Base-by-base conservation (phyloP, 257 asterid genomes). In the Nicotiana paniculata region DNA sequence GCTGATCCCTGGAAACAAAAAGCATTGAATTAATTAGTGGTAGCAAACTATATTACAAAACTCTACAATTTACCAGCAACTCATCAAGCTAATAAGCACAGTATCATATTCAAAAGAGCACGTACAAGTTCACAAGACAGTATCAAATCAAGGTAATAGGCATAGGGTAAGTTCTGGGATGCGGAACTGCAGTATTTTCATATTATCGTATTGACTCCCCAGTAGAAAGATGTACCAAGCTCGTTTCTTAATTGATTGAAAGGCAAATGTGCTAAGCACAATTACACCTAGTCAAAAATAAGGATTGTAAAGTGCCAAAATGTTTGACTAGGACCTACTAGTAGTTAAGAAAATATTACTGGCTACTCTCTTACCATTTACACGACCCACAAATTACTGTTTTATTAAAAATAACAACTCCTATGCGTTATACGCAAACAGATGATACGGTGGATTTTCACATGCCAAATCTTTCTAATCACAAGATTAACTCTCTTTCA, bases 1-100 rank as follows among this genome's bases (percentile, higher is more conserved):
- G 94, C 97, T 21, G 96, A 96, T 67, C 92, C 97, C 98, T 94
- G 96, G 24, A 37, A 62, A 79, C 48, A 65, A 81, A 21, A 55
- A 75, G 63, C 16, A 26, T 66, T 43, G 51, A 43, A 43, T 43
- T 43, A 43, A 75, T 51, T 51, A 75, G 63, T 43, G 51, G 51
- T 1, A 43, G 51, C 3, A 9, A 53, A 13, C 6, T 53, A 53
- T 53, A 53, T 53, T 3, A 53, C 58, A 13, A 53, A 48, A 13
- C 18, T 13, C 58, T 53, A 28, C 63, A 75, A 51, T 4, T 24
- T 11, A 1, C 15, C 79, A 75, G 57, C 28, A 75, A 35, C 4
- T 75, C 15, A 51, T 15, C 43, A 28, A 51, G 16, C 26, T 26
- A 74, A 51, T 15, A 6, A 75, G 53, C 15, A 2, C 15, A 24